Evolutionary conservation across 441 rosid species (phyloP), one percentile per base, ranked within the genome.

Genomic region (Melastoma candidum): DNA sequence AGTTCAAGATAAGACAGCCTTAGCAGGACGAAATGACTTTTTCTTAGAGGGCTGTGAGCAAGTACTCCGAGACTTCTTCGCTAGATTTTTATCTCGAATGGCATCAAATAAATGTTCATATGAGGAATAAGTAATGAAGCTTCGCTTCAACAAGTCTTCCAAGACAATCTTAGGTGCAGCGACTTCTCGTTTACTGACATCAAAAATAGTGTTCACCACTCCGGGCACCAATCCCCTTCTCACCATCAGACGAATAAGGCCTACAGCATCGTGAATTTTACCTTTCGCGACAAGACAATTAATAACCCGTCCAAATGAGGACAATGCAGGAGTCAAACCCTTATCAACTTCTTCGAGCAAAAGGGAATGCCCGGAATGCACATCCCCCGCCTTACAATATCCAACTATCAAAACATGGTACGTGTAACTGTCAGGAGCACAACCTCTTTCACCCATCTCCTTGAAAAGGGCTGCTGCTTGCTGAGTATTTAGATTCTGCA

Each of bases 131-230:
- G 93, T 89, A 74, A 93, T 80, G 57, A 75, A 70, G 57, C 87
- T 73, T 71, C 79, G 86, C 76, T 76, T 93, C 82, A 93, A 73
- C 70, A 93, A 70, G 67, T 84, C 87, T 71, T 93, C 97, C 72
- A 89, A 80, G 44, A 86, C 71, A 58, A 88, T 86, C 82, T 93
- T 89, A 26, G 96, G 98, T 47, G 95, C 92, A 11, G 95, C 98
- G 57, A 83, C 74, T 56, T 71, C 84, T 75, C 56, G 89, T 66
- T 89, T 93, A 56, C 83, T 83, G 58, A 83, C 71, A 59, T 86
- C 93, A 55, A 78, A 86, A 65, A 89, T 93, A 10, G 76, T 70
- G 66, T 71, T 65, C 68, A 84, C 96, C 61, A 62, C 80, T 65
- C 78, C 95, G 29, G 97, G 98, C 36, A 93, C 93, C 46, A 93